phyloP scores from a whole-genome alignment of 768 basidiomycete genomes.

The Agaricus blazei region DNA sequence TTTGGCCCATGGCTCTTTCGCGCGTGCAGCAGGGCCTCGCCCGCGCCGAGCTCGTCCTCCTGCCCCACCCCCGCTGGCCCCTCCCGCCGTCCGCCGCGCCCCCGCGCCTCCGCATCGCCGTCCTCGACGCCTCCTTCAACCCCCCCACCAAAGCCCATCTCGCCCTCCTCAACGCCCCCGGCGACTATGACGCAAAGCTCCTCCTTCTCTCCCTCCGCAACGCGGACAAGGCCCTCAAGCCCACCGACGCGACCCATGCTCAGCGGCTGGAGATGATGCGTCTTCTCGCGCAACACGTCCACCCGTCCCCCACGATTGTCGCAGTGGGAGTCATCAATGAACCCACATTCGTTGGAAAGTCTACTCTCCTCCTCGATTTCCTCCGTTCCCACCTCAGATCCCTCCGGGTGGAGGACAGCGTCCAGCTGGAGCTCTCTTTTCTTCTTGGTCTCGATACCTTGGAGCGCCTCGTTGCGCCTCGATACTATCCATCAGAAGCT shows the following conservation, averaged over 20 bases:
- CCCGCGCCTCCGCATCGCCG: conserved; percentile 47
- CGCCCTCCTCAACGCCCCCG: conserved; percentile 55
- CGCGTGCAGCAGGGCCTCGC: conserved; percentile 11
- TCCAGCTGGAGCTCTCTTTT: conserved; percentile 51
- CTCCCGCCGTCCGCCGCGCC: conserved; percentile 24
- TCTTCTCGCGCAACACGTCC: conserved; percentile 47
- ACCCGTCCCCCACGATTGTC: conserved; percentile 35
- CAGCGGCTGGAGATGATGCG: conserved; percentile 88
- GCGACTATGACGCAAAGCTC: conserved; percentile 64
- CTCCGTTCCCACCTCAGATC: conserved; percentile 27
- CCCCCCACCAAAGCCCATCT: conserved; percentile 86
- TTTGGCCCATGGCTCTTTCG: background rate
- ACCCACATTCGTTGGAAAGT: conserved; percentile 87
- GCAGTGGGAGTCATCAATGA: conserved; percentile 83
- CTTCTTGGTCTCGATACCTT: conserved; percentile 84
- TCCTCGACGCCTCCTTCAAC: conserved; percentile 93
- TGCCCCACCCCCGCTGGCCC: conserved; percentile 65
- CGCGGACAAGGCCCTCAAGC: conserved; percentile 72
- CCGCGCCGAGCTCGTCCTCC: conserved; percentile 53
- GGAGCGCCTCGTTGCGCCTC: conserved; percentile 67
- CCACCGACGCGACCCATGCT: conserved; percentile 66
- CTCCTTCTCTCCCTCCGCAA: conserved; percentile 83
- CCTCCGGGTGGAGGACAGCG: conserved; percentile 16
- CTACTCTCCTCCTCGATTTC: conserved; percentile 48
- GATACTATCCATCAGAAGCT: conserved; percentile 59